phyloP scores from a whole-genome alignment of 2,329 filamentous ascomycete species.

The Nigrospora oryzae region DNA sequence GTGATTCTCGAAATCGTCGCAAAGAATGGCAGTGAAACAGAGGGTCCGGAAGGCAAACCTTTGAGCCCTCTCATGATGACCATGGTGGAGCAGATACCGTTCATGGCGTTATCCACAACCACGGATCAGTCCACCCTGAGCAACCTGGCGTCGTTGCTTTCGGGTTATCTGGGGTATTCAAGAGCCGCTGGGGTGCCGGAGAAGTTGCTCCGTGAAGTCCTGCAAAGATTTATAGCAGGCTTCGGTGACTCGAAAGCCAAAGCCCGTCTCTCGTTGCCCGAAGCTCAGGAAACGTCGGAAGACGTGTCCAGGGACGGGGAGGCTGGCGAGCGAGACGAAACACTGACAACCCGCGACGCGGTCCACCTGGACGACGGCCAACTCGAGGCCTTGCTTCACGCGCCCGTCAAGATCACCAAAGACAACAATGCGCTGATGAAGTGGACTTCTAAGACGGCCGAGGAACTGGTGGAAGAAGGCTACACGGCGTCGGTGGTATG shows the following conservation, averaged over 20 bases:
- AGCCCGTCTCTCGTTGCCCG: conserved; percentile 16
- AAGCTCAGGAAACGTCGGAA: not conserved
- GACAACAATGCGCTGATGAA: conserved; percentile 49
- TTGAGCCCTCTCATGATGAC: conserved; percentile 60
- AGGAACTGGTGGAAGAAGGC: conserved; percentile 72
- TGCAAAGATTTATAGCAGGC: conserved; percentile 28
- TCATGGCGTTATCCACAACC: conserved; percentile 40
- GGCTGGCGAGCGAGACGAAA: not conserved
- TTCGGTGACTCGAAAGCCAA: conserved; percentile 26
- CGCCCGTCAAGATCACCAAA: conserved; percentile 33
- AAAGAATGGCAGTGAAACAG: conserved; percentile 22
- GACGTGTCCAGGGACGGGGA: conserved; percentile 1
- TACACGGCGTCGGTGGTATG: conserved; percentile 61
- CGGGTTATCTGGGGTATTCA: conserved; percentile 45
- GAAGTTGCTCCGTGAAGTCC: conserved; percentile 33
- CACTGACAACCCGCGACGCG: not conserved
- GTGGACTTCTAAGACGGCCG: conserved; percentile 71
- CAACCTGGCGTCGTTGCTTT: conserved; percentile 49
- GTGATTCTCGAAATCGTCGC: conserved; percentile 45
- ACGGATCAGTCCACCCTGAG: conserved; percentile 31
- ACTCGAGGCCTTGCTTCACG: conserved; percentile 43
- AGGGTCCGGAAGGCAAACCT: conserved; percentile 16
- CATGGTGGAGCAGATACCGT: conserved; percentile 72
- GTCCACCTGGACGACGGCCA: conserved; percentile 14
- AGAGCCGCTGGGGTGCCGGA: conserved; percentile 42